Evolutionary conservation across 768 basidiomycete species (phyloP), one percentile per base, ranked within the genome.

Genomic region (Termitomyces sp.): DNA sequence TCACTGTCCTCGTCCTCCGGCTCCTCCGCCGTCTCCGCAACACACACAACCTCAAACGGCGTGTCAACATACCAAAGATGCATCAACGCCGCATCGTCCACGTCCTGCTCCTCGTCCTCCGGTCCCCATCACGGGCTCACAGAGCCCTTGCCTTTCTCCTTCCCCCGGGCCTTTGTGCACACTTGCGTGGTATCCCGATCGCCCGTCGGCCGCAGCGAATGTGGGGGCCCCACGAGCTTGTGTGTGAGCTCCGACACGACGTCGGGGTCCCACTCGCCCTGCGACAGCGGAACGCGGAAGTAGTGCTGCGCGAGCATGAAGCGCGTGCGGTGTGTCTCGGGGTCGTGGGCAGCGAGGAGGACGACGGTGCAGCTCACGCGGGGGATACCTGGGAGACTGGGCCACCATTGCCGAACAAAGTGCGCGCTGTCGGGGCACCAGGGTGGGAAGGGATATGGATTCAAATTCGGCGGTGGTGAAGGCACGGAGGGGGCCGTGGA

Each of bases 371-470:
- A 88, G 69, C 86, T 88, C 9, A 88, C 77, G 26, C 82, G 76
- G 1, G 85, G 88, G 13, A 88, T 80, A 1, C 77, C 74, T 0
- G 83, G 77, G 3, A 89, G 70, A 3, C 80, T 83, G 1, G 88
- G 88, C 88, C 88, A 90, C 88, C 88, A 90, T 60, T 90, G 88
- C 11, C 88, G 81, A 5, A 90, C 87, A 59, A 89, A 90, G 70
- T 89, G 87, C 0, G 86, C 87, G 51, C 80, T 82, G 65, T 88
- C 87, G 14, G 87, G 86, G 60, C 82, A 84, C 87, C 86, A 89
- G 0, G 79, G 77, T 0, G 85, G 85, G 64, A 79, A 80, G 0
- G 85, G 85, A 67, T 81, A 88, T 1, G 87, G 87, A 57, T 87
- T 87, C 0, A 74, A 73, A 33, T 63, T 61, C 18, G 53, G 30